Conservation (phyloP, 441 rosid species). For the Pelargonium exstipulatum region DNA sequence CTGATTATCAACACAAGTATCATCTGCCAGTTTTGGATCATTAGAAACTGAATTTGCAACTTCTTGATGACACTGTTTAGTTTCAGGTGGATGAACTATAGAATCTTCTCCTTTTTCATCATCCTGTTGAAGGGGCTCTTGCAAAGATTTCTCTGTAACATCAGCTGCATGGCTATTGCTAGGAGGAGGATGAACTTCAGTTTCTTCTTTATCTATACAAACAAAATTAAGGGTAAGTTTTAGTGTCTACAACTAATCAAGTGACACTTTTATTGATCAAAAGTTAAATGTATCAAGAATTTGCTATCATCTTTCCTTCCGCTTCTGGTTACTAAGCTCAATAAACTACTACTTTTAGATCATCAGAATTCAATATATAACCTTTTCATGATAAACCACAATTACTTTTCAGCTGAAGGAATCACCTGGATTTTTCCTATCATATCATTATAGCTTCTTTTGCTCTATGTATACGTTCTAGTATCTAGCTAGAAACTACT, state of each 20-base stretch:
- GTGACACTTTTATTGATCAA: not conserved
- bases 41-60: not conserved
- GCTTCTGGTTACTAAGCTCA: too few species aligned
- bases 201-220: slow-evolving; percentile 28
- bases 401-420: too few species aligned
- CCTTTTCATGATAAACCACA: too few species aligned
- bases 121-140: not conserved
- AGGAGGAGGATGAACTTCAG: slow-evolving; percentile 12
- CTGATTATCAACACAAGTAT: not conserved
- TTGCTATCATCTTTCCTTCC: not conserved
- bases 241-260: not conserved
- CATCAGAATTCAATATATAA: too few species aligned
- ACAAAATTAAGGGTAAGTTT: not conserved
- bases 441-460: too few species aligned
- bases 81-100: not conserved
- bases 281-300: not conserved
- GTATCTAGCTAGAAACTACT: not conserved
- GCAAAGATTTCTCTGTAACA: not conserved
- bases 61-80: not conserved
- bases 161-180: not conserved
- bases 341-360: too few species aligned
- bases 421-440: too few species aligned
- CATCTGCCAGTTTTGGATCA: not conserved
- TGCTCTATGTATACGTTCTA: too few species aligned
- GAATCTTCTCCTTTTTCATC: not conserved